Conservation (phyloP, 208 protist species). For the Trypanosoma rangeli region DNA sequence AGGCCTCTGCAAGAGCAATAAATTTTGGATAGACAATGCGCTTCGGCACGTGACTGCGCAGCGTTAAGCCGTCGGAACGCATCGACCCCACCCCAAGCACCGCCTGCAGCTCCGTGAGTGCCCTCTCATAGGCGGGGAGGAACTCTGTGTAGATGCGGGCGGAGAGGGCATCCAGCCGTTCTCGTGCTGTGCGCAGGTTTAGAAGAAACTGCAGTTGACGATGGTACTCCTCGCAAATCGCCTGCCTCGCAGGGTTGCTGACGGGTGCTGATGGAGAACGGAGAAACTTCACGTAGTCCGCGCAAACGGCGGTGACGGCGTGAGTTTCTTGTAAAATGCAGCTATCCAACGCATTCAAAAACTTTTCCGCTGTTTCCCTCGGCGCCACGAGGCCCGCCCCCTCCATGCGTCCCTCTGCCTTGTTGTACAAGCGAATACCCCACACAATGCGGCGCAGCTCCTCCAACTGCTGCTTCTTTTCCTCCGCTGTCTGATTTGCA, state of each 20-base stretch:
- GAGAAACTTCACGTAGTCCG: constrained; percentile 45
- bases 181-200: constrained; percentile 47
- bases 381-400: constrained; percentile 49
- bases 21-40: constrained; percentile 66
- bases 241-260: constrained; percentile 7
- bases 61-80: constrained; percentile 22
- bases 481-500: constrained; percentile 58
- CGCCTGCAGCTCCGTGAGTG: constrained; percentile 43
- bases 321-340: constrained; percentile 26
- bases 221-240: constrained; percentile 76
- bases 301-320: constrained; percentile 19
- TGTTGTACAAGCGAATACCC: constrained; percentile 87
- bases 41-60: constrained; percentile 45
- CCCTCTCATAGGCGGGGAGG: constrained; percentile 44
- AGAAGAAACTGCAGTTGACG: constrained; percentile 57
- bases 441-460: constrained; percentile 88
- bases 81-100: constrained; percentile 29
- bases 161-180: constrained; percentile 38
- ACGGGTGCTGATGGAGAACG: constrained; percentile 54
- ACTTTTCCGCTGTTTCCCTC: constrained; percentile 33
- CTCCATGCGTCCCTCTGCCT: constrained; percentile 45
- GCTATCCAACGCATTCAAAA: constrained; percentile 31
- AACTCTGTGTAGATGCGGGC: constrained; percentile 35
- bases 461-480: constrained; percentile 78
- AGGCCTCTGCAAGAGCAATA: constrained; percentile 71